Evolutionary conservation across 179 eudicot species (phyloP).

Genomic region (Sideroxylon spinosum): DNA sequence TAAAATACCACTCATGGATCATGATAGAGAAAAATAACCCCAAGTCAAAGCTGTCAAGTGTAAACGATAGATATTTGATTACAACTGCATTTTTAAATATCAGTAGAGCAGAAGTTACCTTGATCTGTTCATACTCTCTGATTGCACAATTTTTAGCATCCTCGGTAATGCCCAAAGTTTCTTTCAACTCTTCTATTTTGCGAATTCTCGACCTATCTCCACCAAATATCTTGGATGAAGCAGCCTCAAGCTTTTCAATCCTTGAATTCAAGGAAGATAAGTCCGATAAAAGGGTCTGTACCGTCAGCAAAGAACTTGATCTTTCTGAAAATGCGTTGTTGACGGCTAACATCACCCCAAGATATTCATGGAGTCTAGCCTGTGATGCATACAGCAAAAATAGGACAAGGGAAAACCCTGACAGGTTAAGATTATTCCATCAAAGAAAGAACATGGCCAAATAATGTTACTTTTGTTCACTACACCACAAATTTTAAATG

Average conservation of each 20-base stretch:
- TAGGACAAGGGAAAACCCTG: background rate
- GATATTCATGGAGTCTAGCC: slow-evolving; percentile 89
- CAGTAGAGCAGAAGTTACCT: slow-evolving; percentile 44
- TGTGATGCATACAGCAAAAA: slow-evolving; percentile 24
- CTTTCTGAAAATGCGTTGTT: slow-evolving; percentile 86
- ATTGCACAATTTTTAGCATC: slow-evolving; percentile 77
- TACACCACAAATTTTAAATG: background rate
- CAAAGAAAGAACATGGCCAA: background rate
- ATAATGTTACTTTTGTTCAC: slow-evolving; percentile 4
- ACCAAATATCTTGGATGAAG: slow-evolving; percentile 74
- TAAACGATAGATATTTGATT: background rate
- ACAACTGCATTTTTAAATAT: background rate
- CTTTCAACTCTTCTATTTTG: slow-evolving; percentile 81
- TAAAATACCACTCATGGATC: background rate
- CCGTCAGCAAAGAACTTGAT: slow-evolving; percentile 83
- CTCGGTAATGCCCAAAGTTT: slow-evolving; percentile 66
- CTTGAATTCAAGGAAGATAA: slow-evolving; percentile 58
- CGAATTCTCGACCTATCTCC: slow-evolving; percentile 66
- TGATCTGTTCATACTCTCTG: slow-evolving; percentile 71
- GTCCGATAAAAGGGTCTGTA: slow-evolving; percentile 91
- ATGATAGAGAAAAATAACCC: background rate
- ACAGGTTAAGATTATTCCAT: background rate
- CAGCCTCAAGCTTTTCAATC: slow-evolving; percentile 71
- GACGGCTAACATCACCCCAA: slow-evolving; percentile 78
- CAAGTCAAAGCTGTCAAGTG: background rate